phyloP scores from a whole-genome alignment of 148 eudicot species.

The Fagopyrum esculentum region DNA sequence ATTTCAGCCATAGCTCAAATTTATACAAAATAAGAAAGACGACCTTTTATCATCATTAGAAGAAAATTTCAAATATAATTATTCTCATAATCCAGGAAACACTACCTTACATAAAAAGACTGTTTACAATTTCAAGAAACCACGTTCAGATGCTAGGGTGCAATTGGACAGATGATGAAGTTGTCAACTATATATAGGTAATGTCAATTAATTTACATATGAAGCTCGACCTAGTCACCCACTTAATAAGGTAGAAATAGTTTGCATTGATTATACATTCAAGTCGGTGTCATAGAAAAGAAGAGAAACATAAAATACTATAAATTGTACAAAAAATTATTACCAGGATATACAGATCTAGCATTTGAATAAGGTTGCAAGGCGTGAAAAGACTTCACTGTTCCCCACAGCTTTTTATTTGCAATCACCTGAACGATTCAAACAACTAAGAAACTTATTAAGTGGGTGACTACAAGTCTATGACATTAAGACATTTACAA shows the following conservation, averaged over 20 bases:
- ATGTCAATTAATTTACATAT: neutral
- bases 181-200: neutral
- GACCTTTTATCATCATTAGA: neutral
- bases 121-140: neutral
- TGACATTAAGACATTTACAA: neutral
- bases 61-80: neutral
- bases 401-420: conserved; percentile 67
- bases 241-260: neutral
- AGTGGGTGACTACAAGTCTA: neutral
- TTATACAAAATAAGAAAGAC: neutral
- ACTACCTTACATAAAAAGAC: neutral
- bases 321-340: neutral
- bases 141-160: conserved; percentile 3
- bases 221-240: neutral
- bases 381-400: conserved; percentile 48
- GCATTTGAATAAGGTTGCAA: conserved; percentile 83
- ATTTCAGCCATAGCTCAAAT: neutral
- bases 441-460: conserved; percentile 7
- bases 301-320: neutral
- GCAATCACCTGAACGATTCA: conserved; percentile 45
- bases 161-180: neutral
- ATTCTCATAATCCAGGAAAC: neutral
- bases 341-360: conserved; percentile 64
- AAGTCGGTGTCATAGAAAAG: neutral
- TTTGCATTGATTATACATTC: neutral